Conservation (phyloP, 1,139 yeast genomes). For the Lodderomyces parapsilosis region DNA sequence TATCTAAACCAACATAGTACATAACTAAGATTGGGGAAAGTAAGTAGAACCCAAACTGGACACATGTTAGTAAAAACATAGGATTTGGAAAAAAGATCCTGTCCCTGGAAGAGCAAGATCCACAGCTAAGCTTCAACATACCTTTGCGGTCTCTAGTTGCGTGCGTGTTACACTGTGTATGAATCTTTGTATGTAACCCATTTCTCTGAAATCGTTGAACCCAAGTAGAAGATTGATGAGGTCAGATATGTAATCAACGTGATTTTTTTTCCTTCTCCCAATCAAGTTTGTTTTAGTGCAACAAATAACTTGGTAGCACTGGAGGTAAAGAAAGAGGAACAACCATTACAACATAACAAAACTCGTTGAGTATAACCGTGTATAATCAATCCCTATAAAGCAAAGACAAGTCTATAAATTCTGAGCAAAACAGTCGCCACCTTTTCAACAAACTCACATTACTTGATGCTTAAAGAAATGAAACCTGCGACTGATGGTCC, state of each 20-base stretch:
- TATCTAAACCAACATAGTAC: constrained; percentile 89
- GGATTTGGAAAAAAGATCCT: neutral
- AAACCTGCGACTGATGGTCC: constrained; percentile 1
- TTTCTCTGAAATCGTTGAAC: neutral
- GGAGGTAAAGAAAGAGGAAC: too few species aligned
- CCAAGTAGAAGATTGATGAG: neutral
- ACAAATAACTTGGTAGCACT: neutral
- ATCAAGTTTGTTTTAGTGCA: neutral
- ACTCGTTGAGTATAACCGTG: too few species aligned
- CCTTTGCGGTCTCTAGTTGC: constrained; percentile 68
- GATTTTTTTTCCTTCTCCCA: neutral
- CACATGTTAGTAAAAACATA: constrained; percentile 19
- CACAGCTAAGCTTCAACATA: constrained; percentile 27
- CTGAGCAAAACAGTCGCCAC: too few species aligned
- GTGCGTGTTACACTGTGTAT: constrained; percentile 49
- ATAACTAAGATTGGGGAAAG: constrained; percentile 83
- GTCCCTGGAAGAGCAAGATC: neutral
- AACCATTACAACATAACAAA: too few species aligned
- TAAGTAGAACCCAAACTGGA: constrained; percentile 77
- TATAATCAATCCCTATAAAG: too few species aligned
- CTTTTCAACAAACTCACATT: neutral
- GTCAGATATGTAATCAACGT: neutral
- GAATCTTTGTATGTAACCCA: constrained; percentile 19
- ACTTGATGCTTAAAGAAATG: constrained; percentile 1
- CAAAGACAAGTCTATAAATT: too few species aligned